Percentiles rank a stretch among this genome's conserved stretches.
Conservation (phyloP, 495 filamentous ascomycete species). For the Annulohypoxylon moriforme region DNA sequence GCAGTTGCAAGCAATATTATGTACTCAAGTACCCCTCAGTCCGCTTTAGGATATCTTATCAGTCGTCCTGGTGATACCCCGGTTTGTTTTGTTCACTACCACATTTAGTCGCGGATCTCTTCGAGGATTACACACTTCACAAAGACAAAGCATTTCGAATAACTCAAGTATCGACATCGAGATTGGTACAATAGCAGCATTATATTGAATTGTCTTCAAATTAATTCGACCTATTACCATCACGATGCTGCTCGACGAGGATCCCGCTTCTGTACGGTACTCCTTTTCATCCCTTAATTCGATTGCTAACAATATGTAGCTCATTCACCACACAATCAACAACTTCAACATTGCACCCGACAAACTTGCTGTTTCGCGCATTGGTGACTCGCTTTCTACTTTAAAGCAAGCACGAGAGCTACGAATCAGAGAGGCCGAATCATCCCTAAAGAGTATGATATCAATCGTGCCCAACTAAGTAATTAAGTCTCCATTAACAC, state of each 20-base stretch:
- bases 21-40: neutral
- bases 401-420: slow-evolving; percentile 82
- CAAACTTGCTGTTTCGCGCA: slow-evolving; percentile 84
- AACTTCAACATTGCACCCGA: slow-evolving; percentile 96
- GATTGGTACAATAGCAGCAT: neutral
- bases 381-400: slow-evolving; percentile 81
- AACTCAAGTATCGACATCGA: neutral
- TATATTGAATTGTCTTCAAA: neutral
- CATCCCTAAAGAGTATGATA: slow-evolving; percentile 69
- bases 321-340: slow-evolving; percentile 87
- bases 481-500: slow-evolving; percentile 8
- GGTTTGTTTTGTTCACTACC: slow-evolving; percentile 38
- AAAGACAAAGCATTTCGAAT: neutral
- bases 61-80: slow-evolving; percentile 41
- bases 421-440: slow-evolving; percentile 77
- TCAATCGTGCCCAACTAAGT: neutral
- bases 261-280: slow-evolving; percentile 78
- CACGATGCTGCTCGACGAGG: slow-evolving; percentile 97
- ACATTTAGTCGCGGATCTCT: slow-evolving; percentile 9
- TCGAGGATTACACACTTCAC: neutral
- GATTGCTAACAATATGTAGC: slow-evolving; percentile 60
- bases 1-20: neutral
- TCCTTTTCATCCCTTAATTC: slow-evolving; percentile 10
- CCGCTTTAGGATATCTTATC: neutral
- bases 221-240: slow-evolving; percentile 15